Percentiles rank a stretch among this genome's conserved stretches.
Conservation (phyloP, 345 rosid species). For the Salix exigua region DNA sequence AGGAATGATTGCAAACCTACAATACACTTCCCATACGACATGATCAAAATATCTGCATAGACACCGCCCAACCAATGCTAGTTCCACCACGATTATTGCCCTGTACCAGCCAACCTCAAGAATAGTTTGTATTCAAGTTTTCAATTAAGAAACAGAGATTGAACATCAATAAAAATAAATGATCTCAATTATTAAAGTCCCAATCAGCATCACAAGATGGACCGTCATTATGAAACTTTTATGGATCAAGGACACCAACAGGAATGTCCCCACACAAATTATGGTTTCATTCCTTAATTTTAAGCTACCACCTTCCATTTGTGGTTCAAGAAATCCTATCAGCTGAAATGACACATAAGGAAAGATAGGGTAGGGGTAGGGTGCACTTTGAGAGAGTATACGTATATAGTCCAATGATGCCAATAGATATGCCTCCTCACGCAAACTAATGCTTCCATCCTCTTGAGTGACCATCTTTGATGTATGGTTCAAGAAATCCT, state of each 20-base stretch:
- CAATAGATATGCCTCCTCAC: neutral
- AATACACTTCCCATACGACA: neutral
- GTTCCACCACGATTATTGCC: neutral
- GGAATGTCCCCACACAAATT: neutral
- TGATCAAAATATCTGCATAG: neutral
- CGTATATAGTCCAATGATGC: neutral
- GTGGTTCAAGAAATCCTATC: neutral
- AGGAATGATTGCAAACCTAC: neutral
- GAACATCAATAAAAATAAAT: neutral
- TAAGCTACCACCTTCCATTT: neutral
- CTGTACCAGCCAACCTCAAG: neutral
- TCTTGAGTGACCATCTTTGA: slow-evolving; percentile 60
- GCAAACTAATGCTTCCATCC: slow-evolving; percentile 57
- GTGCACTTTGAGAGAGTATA: neutral
- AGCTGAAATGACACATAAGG: neutral
- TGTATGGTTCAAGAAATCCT: slow-evolving; percentile 83
- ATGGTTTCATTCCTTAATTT: neutral
- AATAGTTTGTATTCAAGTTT: neutral
- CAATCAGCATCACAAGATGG: neutral
- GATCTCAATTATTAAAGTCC: neutral
- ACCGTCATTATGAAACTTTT: neutral
- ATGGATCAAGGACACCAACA: neutral
- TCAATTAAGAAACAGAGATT: neutral
- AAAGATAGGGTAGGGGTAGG: neutral
- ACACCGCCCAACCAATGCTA: neutral